Percentiles rank a stretch among this genome's conserved stretches.
Evolutionary conservation across 108 stramenopile species (phyloP).

Genomic region (Cyclotella kingstonii): DNA sequence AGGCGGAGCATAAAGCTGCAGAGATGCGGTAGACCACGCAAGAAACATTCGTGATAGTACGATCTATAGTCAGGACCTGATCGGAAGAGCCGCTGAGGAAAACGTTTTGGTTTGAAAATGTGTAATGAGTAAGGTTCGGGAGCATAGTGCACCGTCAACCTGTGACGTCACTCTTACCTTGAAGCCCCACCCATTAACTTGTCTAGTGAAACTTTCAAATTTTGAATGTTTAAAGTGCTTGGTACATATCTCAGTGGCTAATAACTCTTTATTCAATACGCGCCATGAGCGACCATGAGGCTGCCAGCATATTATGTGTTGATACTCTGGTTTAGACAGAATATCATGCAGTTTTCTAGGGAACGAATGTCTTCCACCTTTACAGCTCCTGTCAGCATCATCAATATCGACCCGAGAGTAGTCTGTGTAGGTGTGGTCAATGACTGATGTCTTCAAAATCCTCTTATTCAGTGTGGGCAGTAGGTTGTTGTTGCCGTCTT

Average conservation of each 20-base stretch:
- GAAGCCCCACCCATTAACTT: slow-evolving; percentile 41
- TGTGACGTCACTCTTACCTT: slow-evolving; percentile 14
- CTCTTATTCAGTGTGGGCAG: too few species aligned
- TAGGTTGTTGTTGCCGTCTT: too few species aligned
- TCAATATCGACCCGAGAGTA: slow-evolving; percentile 1
- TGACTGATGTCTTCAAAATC: slow-evolving; percentile 7
- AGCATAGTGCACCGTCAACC: too few species aligned
- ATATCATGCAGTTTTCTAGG: slow-evolving; percentile 60
- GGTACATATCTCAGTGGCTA: slow-evolving; percentile 14
- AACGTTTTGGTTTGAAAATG: background rate
- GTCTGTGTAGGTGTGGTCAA: slow-evolving; percentile 37
- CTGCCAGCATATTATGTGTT: slow-evolving; percentile 57
- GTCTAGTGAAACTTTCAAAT: slow-evolving; percentile 27
- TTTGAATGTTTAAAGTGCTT: slow-evolving; percentile 18
- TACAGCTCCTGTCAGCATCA: background rate
- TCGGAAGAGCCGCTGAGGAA: background rate
- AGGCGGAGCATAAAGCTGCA: slow-evolving; percentile 11
- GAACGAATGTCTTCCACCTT: slow-evolving; percentile 18
- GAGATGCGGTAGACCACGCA: slow-evolving; percentile 33
- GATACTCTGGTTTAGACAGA: slow-evolving; percentile 51
- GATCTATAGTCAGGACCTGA: slow-evolving; percentile 18
- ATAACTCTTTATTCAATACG: slow-evolving; percentile 22
- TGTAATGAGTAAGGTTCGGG: too few species aligned
- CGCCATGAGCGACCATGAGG: slow-evolving; percentile 29
- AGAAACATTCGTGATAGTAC: slow-evolving; percentile 38